Conservation (phyloP, 257 asterid genomes). For the Dorcoceras hygrometricum region DNA sequence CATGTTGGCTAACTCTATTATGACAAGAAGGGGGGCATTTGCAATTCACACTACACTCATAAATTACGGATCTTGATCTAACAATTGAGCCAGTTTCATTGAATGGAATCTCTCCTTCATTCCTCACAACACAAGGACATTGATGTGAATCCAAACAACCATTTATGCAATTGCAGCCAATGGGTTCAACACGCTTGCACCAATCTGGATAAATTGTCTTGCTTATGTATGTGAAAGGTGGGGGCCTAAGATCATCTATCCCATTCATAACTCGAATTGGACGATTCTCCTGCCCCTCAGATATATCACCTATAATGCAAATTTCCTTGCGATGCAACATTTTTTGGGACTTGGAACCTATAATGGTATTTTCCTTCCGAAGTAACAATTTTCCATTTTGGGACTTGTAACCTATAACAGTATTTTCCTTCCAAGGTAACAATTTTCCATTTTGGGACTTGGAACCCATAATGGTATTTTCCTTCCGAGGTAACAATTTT, state of each 20-base stretch:
- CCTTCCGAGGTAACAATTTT: background rate
- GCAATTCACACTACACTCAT: slow-evolving; percentile 57
- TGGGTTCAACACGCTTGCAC: slow-evolving; percentile 7
- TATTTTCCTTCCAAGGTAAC: too few species aligned
- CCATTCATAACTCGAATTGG: slow-evolving; percentile 38
- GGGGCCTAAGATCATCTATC: slow-evolving; percentile 35
- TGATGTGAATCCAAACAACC: slow-evolving; percentile 38
- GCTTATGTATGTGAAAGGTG: slow-evolving; percentile 37
- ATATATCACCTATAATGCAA: slow-evolving; percentile 34
- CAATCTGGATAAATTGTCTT: slow-evolving; percentile 30
- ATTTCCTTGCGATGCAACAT: background rate
- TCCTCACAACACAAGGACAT: slow-evolving; percentile 39
- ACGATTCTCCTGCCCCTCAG: slow-evolving; percentile 40
- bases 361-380: too few species aligned
- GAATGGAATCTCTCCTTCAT: slow-evolving; percentile 56
- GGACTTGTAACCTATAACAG: too few species aligned
- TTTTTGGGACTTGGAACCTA: slow-evolving; percentile 11
- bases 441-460: too few species aligned
- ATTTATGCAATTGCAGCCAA: slow-evolving; percentile 39
- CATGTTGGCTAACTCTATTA: slow-evolving; percentile 51
- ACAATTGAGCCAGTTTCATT: slow-evolving; percentile 32
- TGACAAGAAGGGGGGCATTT: slow-evolving; percentile 51
- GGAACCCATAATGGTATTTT: slow-evolving; percentile 19
- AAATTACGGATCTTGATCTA: slow-evolving; percentile 25
- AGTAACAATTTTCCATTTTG: slow-evolving; percentile 1